phyloP scores from a whole-genome alignment of 106 monocot species.

The Acorus gramineus region DNA sequence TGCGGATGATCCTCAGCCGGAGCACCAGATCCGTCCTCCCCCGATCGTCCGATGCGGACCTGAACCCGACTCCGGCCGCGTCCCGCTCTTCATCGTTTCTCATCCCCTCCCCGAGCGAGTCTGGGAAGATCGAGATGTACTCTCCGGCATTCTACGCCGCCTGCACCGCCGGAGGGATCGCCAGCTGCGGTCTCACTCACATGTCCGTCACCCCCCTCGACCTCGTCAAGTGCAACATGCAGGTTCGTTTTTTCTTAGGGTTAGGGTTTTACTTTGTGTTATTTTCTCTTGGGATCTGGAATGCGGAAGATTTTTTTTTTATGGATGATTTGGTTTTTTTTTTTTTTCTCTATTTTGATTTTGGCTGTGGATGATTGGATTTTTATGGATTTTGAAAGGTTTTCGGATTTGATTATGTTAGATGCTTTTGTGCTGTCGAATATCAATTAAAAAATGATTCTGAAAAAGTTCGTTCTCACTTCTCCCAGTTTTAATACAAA shows the following conservation, averaged over 20 bases:
- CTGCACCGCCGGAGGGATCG: constrained; percentile 57
- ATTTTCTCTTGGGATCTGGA: background rate
- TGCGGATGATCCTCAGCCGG: constrained; percentile 2
- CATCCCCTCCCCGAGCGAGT: constrained; percentile 41
- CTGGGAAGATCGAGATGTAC: constrained; percentile 52
- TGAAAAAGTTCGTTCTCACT: too few relatives aligned
- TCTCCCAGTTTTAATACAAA: too few relatives aligned
- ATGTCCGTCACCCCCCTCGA: constrained; percentile 63
- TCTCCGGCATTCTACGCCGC: constrained; percentile 65
- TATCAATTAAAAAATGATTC: too few relatives aligned
- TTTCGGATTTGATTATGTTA: too few relatives aligned
- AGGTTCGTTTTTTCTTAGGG: constrained; percentile 24
- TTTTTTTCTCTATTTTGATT: too few relatives aligned
- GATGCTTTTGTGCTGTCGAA: too few relatives aligned
- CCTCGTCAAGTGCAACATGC: constrained; percentile 81
- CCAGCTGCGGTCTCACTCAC: constrained; percentile 69
- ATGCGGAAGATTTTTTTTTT: background rate
- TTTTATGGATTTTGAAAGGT: too few relatives aligned
- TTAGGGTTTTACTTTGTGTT: background rate
- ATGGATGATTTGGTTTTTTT: too few relatives aligned
- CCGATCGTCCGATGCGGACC: background rate
- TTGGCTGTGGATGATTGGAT: too few relatives aligned
- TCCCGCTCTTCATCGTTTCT: constrained; percentile 15
- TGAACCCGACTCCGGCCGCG: background rate
- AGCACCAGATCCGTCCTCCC: background rate